A percentile compares a stretch with the other conserved stretches of the same genome.
phyloP scores from a whole-genome alignment of 208 protist genomes.

The Naegleria gruberi region DNA sequence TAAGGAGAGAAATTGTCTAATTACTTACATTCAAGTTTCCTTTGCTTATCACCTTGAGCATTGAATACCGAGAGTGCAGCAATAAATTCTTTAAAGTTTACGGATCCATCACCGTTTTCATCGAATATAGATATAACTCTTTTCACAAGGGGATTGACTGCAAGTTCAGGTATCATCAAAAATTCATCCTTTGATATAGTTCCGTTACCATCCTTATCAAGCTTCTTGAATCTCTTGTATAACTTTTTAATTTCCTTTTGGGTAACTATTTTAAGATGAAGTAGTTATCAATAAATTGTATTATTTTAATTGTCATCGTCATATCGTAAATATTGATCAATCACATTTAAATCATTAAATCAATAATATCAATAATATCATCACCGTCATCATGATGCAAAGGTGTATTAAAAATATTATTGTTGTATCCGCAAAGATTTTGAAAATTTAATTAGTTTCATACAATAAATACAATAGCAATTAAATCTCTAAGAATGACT shows the following conservation, averaged over 20 bases:
- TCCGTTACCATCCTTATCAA: conserved; percentile 55
- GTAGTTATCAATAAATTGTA: not conserved
- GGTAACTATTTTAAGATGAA: conserved; percentile 44
- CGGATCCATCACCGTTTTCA: conserved; percentile 56
- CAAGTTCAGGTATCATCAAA: conserved; percentile 51
- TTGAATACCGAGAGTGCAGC: conserved; percentile 55
- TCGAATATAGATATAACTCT: conserved; percentile 68
- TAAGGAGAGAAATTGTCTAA: not conserved
- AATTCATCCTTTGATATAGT: conserved; percentile 56
- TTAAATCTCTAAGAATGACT: too few relatives aligned
- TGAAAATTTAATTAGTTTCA: too few relatives aligned
- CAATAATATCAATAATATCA: too few relatives aligned
- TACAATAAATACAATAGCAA: too few relatives aligned
- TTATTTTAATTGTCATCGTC: not conserved
- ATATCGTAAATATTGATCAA: not conserved
- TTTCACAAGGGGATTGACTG: conserved; percentile 51
- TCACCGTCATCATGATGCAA: not conserved
- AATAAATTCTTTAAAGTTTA: conserved; percentile 73
- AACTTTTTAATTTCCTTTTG: conserved; percentile 51
- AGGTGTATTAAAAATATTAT: not conserved
- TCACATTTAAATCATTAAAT: too few relatives aligned
- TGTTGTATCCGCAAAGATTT: too few relatives aligned
- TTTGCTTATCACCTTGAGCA: conserved; percentile 41
- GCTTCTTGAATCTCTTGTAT: conserved; percentile 57
- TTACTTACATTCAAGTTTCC: conserved; percentile 55